phyloP scores from a whole-genome alignment of 2,329 filamentous ascomycete species.

The Phialophora verrucosa region DNA sequence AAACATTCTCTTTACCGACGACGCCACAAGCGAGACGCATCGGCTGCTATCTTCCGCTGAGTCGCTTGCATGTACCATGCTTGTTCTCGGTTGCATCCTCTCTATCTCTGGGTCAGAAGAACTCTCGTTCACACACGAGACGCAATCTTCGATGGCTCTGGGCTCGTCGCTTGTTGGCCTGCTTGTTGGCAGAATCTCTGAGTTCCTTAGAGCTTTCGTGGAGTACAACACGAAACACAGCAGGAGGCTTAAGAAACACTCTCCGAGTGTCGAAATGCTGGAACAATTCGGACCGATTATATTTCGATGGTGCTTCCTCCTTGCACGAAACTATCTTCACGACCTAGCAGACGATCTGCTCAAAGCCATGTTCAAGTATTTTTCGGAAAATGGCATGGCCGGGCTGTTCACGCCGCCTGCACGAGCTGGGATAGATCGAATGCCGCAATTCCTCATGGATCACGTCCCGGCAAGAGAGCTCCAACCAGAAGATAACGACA shows the following conservation, averaged over 20 bases:
- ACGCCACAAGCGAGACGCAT: neutral
- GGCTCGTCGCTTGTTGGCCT: slow-evolving; percentile 7
- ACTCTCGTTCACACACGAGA: neutral
- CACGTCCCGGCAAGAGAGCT: slow-evolving; percentile 14
- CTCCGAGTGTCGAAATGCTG: slow-evolving; percentile 5
- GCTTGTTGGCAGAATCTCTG: slow-evolving; percentile 23
- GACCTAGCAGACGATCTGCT: slow-evolving; percentile 28
- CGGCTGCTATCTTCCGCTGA: slow-evolving; percentile 6
- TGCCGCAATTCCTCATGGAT: slow-evolving; percentile 27
- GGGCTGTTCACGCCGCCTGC: slow-evolving; percentile 26
- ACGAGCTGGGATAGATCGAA: neutral
- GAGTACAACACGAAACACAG: slow-evolving; percentile 14
- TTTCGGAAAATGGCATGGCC: slow-evolving; percentile 36
- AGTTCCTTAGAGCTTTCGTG: slow-evolving; percentile 26
- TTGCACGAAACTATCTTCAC: slow-evolving; percentile 19
- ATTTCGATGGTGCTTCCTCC: slow-evolving; percentile 30
- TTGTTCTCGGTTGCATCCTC: slow-evolving; percentile 28
- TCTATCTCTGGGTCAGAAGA: slow-evolving; percentile 11
- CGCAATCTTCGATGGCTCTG: neutral
- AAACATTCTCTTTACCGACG: slow-evolving; percentile 14
- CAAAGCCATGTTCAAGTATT: slow-evolving; percentile 34
- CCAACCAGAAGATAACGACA: slow-evolving; percentile 24
- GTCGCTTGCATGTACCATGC: slow-evolving; percentile 24
- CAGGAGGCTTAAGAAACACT: neutral
- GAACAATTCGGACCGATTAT: slow-evolving; percentile 24